These are phyloP conservation scores for Cupressus sempervirens DNA, from an alignment of 75 land plant genomes.

Conservation along the genomic window DNA sequence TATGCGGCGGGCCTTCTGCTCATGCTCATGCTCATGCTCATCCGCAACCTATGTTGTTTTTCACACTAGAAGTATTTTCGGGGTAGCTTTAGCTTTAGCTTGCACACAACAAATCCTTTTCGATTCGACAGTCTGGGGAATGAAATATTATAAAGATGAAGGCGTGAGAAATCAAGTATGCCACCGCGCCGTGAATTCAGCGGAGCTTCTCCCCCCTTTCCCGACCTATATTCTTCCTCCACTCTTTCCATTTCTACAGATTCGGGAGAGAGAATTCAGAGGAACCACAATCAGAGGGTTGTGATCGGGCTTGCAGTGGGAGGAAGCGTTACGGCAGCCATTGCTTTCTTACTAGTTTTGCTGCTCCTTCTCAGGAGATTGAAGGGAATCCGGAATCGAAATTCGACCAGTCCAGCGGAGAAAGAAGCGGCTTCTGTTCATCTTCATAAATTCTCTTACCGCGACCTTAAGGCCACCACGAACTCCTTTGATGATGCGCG, in stretches of 20 bases:
- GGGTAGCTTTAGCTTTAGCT: background rate
- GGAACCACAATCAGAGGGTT: background rate
- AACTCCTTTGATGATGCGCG: constrained; percentile 39
- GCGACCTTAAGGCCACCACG: constrained; percentile 73
- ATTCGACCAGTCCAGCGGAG: background rate
- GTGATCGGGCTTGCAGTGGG: background rate
- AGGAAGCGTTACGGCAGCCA: constrained; percentile 3
- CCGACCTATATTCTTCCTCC: background rate
- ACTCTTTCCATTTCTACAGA: background rate
- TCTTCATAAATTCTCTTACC: constrained; percentile 52
- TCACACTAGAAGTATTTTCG: background rate
- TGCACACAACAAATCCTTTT: background rate
- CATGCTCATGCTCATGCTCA: background rate
- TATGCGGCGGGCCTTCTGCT: background rate
- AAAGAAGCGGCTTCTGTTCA: constrained; percentile 1
- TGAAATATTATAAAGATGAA: background rate
- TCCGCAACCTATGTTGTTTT: background rate
- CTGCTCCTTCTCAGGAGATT: constrained; percentile 8
- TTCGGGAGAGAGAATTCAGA: background rate
- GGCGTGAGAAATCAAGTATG: background rate
- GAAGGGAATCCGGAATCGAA: background rate
- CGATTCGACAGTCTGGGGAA: background rate
- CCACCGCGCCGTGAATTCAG: background rate
- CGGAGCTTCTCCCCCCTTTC: background rate
- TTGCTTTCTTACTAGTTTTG: background rate